These are phyloP conservation scores for Penicillium occitanis DNA, from an alignment of 2,329 filamentous ascomycete species.

Conservation along the genomic window DNA sequence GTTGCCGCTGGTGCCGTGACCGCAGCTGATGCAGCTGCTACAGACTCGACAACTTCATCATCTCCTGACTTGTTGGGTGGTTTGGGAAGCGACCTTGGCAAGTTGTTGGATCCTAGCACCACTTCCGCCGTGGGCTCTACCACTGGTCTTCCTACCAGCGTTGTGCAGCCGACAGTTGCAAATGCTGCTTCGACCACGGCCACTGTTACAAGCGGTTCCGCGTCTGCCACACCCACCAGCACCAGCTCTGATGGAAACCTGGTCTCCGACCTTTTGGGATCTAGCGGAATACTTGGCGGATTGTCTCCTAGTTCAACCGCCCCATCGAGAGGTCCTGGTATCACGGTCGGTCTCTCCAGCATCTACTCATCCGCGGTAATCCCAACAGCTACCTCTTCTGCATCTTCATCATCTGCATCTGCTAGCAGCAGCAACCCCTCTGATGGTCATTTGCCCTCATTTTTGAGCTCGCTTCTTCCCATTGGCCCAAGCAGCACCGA, in stretches of 20 bases:
- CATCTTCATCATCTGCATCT: slow-evolving; percentile 12
- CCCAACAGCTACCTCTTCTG: slow-evolving; percentile 12
- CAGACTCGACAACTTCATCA: slow-evolving; percentile 12
- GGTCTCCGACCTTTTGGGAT: slow-evolving; percentile 14
- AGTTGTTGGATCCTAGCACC: slow-evolving; percentile 11
- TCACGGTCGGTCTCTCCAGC: slow-evolving; percentile 22
- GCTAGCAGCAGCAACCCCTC: neutral
- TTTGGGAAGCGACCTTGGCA: slow-evolving; percentile 16
- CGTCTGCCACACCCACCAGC: slow-evolving; percentile 10
- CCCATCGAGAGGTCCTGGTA: slow-evolving; percentile 14
- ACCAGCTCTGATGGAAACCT: slow-evolving; percentile 15
- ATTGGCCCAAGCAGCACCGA: slow-evolving; percentile 1
- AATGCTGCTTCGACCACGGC: neutral
- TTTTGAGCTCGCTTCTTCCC: slow-evolving; percentile 13
- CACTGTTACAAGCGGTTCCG: slow-evolving; percentile 2
- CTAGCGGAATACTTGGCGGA: slow-evolving; percentile 14
- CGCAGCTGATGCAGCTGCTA: neutral
- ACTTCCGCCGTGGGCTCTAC: slow-evolving; percentile 10
- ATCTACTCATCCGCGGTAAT: slow-evolving; percentile 11
- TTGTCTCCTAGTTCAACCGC: neutral
- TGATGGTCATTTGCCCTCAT: slow-evolving; percentile 9
- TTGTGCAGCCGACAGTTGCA: slow-evolving; percentile 17
- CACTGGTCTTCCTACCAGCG: slow-evolving; percentile 11
- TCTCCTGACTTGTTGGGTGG: slow-evolving; percentile 10
- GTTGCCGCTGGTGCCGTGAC: slow-evolving; percentile 28